A percentile compares a stretch with the other conserved stretches of the same genome.
Evolutionary conservation across 768 basidiomycete genomes (phyloP).

Genomic region (Thelephora aurantiotincta): DNA sequence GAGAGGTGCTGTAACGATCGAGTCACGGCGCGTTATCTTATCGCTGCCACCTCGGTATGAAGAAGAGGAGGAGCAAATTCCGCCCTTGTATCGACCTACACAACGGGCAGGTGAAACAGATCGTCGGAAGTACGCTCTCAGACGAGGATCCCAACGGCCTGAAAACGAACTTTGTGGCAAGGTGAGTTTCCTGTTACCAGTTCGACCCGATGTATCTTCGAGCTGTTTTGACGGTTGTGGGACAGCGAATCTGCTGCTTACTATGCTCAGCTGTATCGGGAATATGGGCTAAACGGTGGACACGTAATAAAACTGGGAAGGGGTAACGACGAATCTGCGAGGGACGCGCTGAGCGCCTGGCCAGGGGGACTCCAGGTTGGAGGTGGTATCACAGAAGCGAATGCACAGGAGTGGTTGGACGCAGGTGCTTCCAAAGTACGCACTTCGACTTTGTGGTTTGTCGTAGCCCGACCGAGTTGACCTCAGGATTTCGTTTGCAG

Average conservation of each 20-base stretch:
- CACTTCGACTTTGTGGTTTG: slow-evolving; percentile 3
- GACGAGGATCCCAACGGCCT: slow-evolving; percentile 44
- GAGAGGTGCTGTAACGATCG: background rate
- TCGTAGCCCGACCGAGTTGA: slow-evolving; percentile 2
- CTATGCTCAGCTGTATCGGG: slow-evolving; percentile 68
- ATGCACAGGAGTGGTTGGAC: slow-evolving; percentile 76
- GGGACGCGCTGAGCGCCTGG: slow-evolving; percentile 74
- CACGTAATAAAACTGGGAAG: slow-evolving; percentile 95
- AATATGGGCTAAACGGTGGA: slow-evolving; percentile 61
- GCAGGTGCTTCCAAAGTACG: slow-evolving; percentile 81
- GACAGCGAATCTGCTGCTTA: slow-evolving; percentile 61
- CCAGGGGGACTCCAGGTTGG: slow-evolving; percentile 83
- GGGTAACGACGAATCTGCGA: slow-evolving; percentile 82
- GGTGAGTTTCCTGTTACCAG: slow-evolving; percentile 28
- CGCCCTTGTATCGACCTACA: slow-evolving; percentile 96
- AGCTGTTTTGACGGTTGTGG: slow-evolving; percentile 2
- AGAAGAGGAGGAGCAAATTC: slow-evolving; percentile 24
- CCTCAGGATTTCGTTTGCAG: slow-evolving; percentile 24
- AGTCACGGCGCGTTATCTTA: too few relatives aligned
- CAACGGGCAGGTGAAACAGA: slow-evolving; percentile 92
- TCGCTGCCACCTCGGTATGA: too few relatives aligned
- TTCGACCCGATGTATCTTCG: slow-evolving; percentile 5
- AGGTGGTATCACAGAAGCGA: slow-evolving; percentile 75
- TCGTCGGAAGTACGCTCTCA: slow-evolving; percentile 88
- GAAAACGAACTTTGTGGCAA: slow-evolving; percentile 85